Base-by-base conservation (phyloP, 805 yeast species). In the Metschnikowia henanensis region DNA sequence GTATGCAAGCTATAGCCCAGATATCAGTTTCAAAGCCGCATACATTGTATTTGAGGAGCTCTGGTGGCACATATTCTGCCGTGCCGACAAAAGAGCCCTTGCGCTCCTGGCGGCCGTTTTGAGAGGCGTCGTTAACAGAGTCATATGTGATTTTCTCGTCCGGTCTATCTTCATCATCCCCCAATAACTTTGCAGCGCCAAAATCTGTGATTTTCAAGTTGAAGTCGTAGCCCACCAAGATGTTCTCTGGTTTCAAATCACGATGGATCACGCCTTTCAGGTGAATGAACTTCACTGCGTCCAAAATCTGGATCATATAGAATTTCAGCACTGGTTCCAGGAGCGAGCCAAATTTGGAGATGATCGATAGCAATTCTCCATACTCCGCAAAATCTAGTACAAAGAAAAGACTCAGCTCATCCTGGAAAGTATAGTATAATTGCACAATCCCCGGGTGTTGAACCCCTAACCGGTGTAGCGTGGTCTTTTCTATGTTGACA, bases 51-150 rank as follows among this genome's bases (percentile, higher is more conserved):
- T 82, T 77, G 37, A 94, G 70, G 31, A 94, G 68, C 62, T 94
- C 99, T 0, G 98, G 99, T 0, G 96, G 84, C 2, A 94, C 97
- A 59, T 91, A 91, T 60, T 91, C 97, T 0, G 98, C 98, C 1
- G 99, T 92, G 0, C 99, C 99, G 3, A 92, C 98, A 70, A 92
- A 94, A 0, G 97, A 90, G 18, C 71, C 75, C 43, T 63, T 63
- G n/a, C 72, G 48, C 16, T 50, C 55, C 30, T 32, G 22, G 12
- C 37, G 39, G 32, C 43, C 42, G 15, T 31, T 30, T 16, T 71
- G 65, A 13, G 72, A 66, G 28, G 61, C 68, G 13, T 35, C 43
- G 22, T 47, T 47, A 5, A 63, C 53, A 17, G 56, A 53, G 34
- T 59, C 61, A 48, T 62, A 65, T 43, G 66, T 72, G 23, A 68